Base-by-base conservation (phyloP, 2,329 filamentous ascomycete species). In the Trichoderma sp. region DNA sequence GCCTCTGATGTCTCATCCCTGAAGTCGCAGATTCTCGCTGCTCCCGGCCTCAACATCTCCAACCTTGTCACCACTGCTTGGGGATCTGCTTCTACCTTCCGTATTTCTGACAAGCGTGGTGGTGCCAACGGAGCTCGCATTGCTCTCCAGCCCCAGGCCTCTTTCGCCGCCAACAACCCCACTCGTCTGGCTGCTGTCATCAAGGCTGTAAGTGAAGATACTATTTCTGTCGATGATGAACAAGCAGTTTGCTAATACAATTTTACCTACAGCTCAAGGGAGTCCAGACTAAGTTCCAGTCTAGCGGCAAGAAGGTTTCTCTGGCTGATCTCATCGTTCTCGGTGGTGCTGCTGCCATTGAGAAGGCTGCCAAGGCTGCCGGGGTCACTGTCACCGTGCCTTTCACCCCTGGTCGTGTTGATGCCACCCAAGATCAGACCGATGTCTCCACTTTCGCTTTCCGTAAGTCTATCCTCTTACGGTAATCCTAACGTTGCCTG, bases 101-200 rank as follows among this genome's bases (percentile, higher is more conserved):
- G 91, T 74, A 87, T 89, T 75, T 87, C 89, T 75, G 92, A 95
- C 85, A 94, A 94, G 89, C 92, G 92, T 75, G 92, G 92, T 76
- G 92, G 92, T 79, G 92, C 92, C 82, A 94, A 94, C 78, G 92
- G 92, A 76, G 92, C 88, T 18, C 92, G 92, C 76, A 93, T 95
- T 77, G 90, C 91, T 47, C 90, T 94, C 14, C 84, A 86, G 74
- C 92, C 92, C 47, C 90, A 92, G 83, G 89, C 88, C 76, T 83
- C 88, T 80, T 95, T 92, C 91, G 82, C 88, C 77, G 86, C 89
- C 79, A 94, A 94, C 87, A 92, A 93, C 84, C 91, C 91, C 36
- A 76, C 84, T 2, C 87, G 91, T 81, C 84, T 94, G 51, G 81
- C 82, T 71, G 83, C 90, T 79, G 89, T 92, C 6, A 83, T 94